Conservation (phyloP, 768 basidiomycete species). For the Daedaleopsis nitida region DNA sequence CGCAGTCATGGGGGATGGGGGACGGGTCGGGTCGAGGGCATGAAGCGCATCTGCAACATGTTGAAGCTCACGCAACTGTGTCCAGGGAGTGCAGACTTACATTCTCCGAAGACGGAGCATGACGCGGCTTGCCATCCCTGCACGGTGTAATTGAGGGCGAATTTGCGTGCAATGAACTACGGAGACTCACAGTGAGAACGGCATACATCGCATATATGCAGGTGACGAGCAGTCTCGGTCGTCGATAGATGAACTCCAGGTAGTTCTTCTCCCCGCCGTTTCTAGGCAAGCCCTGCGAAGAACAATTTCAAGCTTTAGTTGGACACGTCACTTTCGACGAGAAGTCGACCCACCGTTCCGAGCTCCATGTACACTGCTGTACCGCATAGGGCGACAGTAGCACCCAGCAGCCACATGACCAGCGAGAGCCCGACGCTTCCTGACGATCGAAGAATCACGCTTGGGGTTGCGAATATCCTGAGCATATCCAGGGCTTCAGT, state of each 20-base stretch:
- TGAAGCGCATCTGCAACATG: conserved; percentile 54
- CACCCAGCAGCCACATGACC: conserved; percentile 71
- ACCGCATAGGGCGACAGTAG: conserved; percentile 63
- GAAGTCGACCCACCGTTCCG: conserved; percentile 54
- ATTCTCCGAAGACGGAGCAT: conserved; percentile 73
- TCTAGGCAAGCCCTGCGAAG: conserved; percentile 58
- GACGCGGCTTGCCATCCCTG: conserved; percentile 63
- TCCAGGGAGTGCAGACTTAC: conserved; percentile 35
- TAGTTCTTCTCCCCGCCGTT: conserved; percentile 81
- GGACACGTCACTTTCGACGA: not conserved
- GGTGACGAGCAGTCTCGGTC: conserved; percentile 61
- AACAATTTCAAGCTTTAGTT: not conserved
- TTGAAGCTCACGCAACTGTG: not conserved
- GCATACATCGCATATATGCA: conserved; percentile 62
- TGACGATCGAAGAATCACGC: conserved; percentile 62
- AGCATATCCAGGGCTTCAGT: not conserved
- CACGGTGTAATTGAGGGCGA: not conserved
- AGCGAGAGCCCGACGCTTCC: conserved; percentile 73
- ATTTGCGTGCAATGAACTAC: not conserved
- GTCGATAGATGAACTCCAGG: conserved; percentile 67
- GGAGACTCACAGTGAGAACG: conserved; percentile 52
- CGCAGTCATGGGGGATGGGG: conserved; percentile 49
- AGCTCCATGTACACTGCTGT: conserved; percentile 76
- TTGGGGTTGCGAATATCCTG: conserved; percentile 74
- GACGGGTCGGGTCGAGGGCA: conserved; percentile 43